A percentile compares a stretch with the other conserved stretches of the same genome.
Conservation (phyloP, 1,284 basidiomycete genomes). For the Fomitopsis schrenkii region DNA sequence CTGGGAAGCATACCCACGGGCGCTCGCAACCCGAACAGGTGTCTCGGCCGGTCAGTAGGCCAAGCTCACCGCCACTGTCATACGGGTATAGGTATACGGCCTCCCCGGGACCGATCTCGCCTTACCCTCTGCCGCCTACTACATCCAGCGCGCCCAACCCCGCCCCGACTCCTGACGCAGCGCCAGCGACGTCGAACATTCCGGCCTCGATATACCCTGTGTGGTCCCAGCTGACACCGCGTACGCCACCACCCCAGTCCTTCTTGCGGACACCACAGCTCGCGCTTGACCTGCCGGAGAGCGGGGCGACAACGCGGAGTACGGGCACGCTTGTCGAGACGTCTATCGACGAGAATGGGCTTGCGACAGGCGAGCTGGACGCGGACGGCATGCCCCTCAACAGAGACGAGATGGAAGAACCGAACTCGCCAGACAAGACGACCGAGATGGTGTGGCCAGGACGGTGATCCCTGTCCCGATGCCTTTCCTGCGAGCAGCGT, state of each 20-base stretch:
- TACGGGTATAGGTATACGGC: slow-evolving; percentile 21
- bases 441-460: slow-evolving; percentile 20
- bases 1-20: not conserved
- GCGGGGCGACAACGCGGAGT: not conserved
- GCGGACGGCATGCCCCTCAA: slow-evolving; percentile 22
- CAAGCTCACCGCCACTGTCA: slow-evolving; percentile 11
- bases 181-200: slow-evolving; percentile 10
- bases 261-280: slow-evolving; percentile 10
- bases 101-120: slow-evolving; percentile 14
- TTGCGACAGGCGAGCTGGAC: slow-evolving; percentile 15
- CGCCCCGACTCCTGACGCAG: not conserved
- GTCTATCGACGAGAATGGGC: slow-evolving; percentile 5
- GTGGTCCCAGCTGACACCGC: not conserved
- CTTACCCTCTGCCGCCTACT: slow-evolving; percentile 7
- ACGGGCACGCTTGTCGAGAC: slow-evolving; percentile 2
- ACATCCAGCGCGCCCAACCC: slow-evolving; percentile 1
- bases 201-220: slow-evolving; percentile 6
- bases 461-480: slow-evolving; percentile 4
- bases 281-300: slow-evolving; percentile 7
- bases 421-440: slow-evolving; percentile 25
- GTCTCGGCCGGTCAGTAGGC: slow-evolving; percentile 5
- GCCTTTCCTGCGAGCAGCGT: not conserved
- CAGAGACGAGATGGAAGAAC: slow-evolving; percentile 16
- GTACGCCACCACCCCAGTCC: slow-evolving; percentile 5
- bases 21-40: not conserved